phyloP scores from a whole-genome alignment of 768 basidiomycete genomes.

The Suillus subaureus region DNA sequence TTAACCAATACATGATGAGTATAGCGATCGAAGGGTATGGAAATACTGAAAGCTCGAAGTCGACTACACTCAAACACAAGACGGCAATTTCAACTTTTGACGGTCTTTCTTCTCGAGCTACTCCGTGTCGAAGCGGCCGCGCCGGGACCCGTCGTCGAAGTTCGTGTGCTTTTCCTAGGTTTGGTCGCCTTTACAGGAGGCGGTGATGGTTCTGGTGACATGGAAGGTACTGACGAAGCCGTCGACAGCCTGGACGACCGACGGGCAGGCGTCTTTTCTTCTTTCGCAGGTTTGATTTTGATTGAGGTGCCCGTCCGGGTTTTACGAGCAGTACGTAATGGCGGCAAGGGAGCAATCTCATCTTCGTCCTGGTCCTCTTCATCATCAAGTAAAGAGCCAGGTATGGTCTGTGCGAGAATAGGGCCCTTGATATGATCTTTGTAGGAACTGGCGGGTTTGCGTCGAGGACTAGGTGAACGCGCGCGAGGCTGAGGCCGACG shows the following conservation, averaged over 20 bases:
- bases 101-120: conserved; percentile 31
- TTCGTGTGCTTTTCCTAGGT: conserved; percentile 24
- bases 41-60: background rate
- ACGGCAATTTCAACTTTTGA: conserved; percentile 7
- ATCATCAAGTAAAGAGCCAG: conserved; percentile 46
- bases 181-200: conserved; percentile 17
- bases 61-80: background rate
- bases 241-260: conserved; percentile 43
- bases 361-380: conserved; percentile 36
- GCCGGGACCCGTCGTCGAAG: conserved; percentile 15
- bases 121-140: conserved; percentile 27
- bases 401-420: conserved; percentile 37
- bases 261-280: conserved; percentile 30
- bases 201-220: conserved; percentile 36
- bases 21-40: background rate
- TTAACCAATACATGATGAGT: background rate
- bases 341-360: conserved; percentile 35
- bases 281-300: conserved; percentile 19
- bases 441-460: conserved; percentile 7
- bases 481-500: conserved; percentile 7
- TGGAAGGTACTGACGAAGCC: conserved; percentile 29
- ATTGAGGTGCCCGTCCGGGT: conserved; percentile 13
- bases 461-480: conserved; percentile 7
- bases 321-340: conserved; percentile 16
- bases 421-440: conserved; percentile 14